Conservation (phyloP, 2,329 filamentous ascomycete genomes). For the Zymoseptoria pseudotritici region DNA sequence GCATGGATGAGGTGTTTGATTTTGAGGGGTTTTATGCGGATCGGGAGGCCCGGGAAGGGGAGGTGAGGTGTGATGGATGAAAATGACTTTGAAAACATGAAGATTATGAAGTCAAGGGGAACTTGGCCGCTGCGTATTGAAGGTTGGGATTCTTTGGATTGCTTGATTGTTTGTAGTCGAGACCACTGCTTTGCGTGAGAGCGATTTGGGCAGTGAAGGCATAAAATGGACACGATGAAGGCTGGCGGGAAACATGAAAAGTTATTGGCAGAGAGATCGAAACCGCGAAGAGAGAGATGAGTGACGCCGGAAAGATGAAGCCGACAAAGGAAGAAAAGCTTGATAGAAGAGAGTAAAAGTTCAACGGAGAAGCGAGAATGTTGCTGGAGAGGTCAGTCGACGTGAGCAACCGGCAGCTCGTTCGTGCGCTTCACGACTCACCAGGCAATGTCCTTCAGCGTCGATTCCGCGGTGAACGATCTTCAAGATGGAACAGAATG, state of each 20-base stretch:
- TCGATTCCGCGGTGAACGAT: accelerated
- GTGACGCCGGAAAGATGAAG: too few species aligned
- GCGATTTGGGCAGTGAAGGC: background rate
- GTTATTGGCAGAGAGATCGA: too few species aligned
- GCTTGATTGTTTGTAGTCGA: background rate
- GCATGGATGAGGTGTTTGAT: background rate
- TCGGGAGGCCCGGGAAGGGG: background rate
- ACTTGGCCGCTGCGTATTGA: background rate
- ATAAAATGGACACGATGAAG: background rate
- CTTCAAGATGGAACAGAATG: too few species aligned
- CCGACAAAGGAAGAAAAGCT: too few species aligned
- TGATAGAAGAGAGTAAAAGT: too few species aligned
- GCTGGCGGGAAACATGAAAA: background rate
- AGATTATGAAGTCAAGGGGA: background rate
- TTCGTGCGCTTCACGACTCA: too few species aligned
- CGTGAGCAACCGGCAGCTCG: too few species aligned
- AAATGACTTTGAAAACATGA: background rate
- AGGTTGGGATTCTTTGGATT: background rate
- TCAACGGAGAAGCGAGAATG: too few species aligned
- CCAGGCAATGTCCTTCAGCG: too few species aligned
- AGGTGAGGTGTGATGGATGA: background rate
- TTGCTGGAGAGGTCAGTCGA: too few species aligned
- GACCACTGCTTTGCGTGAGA: background rate
- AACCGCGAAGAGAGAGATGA: too few species aligned
- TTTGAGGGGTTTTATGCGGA: background rate